phyloP scores from a whole-genome alignment of 495 filamentous ascomycete species.

The Neurospora tetraspora region DNA sequence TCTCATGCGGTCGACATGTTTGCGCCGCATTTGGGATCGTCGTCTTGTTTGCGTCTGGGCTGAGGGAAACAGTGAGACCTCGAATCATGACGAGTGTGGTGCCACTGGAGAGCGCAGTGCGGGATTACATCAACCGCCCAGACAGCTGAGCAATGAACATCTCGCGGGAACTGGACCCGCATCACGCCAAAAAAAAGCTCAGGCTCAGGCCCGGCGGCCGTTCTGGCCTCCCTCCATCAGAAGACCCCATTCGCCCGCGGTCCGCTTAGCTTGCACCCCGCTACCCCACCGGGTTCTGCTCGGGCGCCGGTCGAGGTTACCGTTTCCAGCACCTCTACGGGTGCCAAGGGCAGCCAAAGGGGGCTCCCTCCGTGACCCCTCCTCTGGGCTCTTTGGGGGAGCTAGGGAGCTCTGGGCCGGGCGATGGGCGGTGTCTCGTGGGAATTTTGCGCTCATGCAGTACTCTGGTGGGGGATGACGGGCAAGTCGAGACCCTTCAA shows the following conservation, averaged over 20 bases:
- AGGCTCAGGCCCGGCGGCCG: not conserved
- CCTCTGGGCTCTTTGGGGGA: not conserved
- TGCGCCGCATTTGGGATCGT: not conserved
- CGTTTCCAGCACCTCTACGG: not conserved
- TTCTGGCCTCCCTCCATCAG: not conserved
- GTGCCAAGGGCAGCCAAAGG: no score
- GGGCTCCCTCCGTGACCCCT: not conserved
- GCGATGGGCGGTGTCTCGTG: not conserved
- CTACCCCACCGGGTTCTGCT: constrained; percentile 18
- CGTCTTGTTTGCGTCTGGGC: not conserved
- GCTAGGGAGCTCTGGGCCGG: not conserved
- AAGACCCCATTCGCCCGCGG: constrained; percentile 6
- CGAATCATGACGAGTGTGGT: not conserved
- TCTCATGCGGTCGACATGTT: not conserved
- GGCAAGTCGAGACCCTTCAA: not conserved
- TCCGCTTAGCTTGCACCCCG: constrained; percentile 12
- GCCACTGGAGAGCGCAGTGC: not conserved
- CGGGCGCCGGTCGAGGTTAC: not conserved
- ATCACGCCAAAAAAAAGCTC: constrained; percentile 1
- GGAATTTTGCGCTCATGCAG: not conserved
- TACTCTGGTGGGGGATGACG: not conserved
- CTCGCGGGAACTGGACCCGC: constrained; percentile 3
- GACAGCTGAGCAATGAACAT: no score
- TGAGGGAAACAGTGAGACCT: not conserved
- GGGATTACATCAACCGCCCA: not conserved